These are phyloP conservation scores for Abrus precatorius DNA, from an alignment of 306 rosid genomes.

Conservation along the genomic window DNA sequence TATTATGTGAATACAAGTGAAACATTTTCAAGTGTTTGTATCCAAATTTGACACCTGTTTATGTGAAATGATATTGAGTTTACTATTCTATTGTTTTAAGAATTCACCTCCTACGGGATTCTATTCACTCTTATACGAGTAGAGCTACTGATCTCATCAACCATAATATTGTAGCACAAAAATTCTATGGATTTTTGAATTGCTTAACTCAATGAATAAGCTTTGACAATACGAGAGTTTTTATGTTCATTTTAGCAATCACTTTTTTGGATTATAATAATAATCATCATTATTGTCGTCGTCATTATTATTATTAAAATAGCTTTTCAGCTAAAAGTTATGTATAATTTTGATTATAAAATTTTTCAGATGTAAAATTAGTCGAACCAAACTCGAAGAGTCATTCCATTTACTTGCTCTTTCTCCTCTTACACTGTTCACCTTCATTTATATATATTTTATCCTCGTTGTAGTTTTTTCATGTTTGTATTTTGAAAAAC, in stretches of 20 bases:
- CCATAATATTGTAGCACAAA: background rate
- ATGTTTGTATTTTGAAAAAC: background rate
- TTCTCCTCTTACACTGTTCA: background rate
- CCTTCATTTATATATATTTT: background rate
- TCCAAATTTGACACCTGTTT: slow-evolving; percentile 36
- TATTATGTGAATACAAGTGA: background rate
- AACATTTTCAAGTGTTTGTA: slow-evolving; percentile 36
- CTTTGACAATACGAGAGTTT: background rate
- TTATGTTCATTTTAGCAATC: background rate
- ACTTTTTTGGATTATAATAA: background rate
- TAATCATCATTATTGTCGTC: no score
- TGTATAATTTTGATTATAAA: background rate
- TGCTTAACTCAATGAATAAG: slow-evolving; percentile 4
- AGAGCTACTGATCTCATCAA: slow-evolving; percentile 21
- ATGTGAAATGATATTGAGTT: slow-evolving; percentile 27
- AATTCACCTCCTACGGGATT: slow-evolving; percentile 26
- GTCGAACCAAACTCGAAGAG: slow-evolving; percentile 1
- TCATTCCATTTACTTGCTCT: background rate
- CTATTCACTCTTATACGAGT: background rate
- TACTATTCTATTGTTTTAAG: slow-evolving; percentile 34
- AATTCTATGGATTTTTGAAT: background rate
- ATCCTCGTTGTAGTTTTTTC: background rate
- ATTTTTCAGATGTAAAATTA: background rate
- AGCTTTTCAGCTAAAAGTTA: background rate
- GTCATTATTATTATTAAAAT: background rate